Evolutionary conservation across 169 alveolate genomes (phyloP).

Genomic region (Miamiensis avidus): DNA sequence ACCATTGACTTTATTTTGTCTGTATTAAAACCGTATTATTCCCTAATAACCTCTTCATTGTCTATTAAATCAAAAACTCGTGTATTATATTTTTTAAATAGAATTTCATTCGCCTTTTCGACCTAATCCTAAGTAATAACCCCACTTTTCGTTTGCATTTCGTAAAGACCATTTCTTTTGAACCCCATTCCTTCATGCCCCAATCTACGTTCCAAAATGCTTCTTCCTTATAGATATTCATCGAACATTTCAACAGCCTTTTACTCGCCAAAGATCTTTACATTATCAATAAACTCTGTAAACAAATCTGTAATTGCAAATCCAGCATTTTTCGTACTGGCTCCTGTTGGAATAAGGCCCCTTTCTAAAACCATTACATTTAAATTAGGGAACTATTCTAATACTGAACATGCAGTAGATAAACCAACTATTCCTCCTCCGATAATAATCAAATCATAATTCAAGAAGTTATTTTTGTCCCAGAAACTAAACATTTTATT

Average conservation of each 20-base stretch:
- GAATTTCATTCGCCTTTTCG: background rate
- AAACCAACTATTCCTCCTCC: constrained; percentile 24
- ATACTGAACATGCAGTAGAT: constrained; percentile 1
- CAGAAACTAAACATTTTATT: constrained; percentile 9
- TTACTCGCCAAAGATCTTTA: constrained; percentile 4
- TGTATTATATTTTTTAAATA: background rate
- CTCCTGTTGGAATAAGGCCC: constrained; percentile 11
- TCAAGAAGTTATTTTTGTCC: constrained; percentile 12
- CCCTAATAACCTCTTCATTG: background rate
- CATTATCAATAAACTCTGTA: constrained; percentile 3
- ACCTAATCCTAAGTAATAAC: background rate
- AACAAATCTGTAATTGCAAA: constrained; percentile 2
- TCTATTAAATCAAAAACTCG: background rate
- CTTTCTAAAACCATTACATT: background rate
- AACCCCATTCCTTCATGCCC: background rate
- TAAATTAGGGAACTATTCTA: constrained; percentile 2
- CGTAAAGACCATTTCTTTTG: background rate
- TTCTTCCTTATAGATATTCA: background rate
- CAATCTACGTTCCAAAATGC: background rate
- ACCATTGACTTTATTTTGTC: background rate
- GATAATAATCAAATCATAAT: background rate
- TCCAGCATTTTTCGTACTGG: constrained; percentile 23
- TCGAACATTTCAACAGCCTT: background rate
- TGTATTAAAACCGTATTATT: background rate
- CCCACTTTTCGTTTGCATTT: background rate